A percentile compares a stretch with the other conserved stretches of the same genome.
These are phyloP conservation scores for Hawksworthiomyces lignivorus DNA, from an alignment of 2,329 filamentous ascomycete species.

Conservation along the genomic window DNA sequence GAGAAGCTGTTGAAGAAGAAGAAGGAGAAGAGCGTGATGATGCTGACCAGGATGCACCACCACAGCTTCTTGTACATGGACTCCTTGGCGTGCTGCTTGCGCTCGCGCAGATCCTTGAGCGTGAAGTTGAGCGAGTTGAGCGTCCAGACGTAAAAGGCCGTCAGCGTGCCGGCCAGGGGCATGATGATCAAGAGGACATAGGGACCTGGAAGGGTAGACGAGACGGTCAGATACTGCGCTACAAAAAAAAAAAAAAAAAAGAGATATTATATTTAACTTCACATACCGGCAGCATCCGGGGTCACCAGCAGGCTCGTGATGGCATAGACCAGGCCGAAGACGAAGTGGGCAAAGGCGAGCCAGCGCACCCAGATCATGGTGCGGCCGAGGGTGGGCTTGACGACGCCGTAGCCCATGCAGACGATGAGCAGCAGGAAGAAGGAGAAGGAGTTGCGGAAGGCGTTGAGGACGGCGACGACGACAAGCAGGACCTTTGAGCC, in stretches of 20 bases:
- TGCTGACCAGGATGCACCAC: constrained; percentile 92
- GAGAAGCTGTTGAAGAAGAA: constrained; percentile 98
- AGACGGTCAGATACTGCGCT: too few species aligned
- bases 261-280: too few species aligned
- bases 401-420: constrained; percentile 98
- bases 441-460: constrained; percentile 91
- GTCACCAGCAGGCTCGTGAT: constrained; percentile 83
- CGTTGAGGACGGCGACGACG: constrained; percentile 86
- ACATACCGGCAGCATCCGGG: constrained; percentile 71
- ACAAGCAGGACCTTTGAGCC: constrained; percentile 82
- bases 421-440: constrained; percentile 98
- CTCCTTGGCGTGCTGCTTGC: constrained; percentile 89
- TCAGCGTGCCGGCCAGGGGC: constrained; percentile 83
- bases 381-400: constrained; percentile 83
- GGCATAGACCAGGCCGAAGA: constrained; percentile 90
- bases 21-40: constrained; percentile 93
- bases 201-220: constrained; percentile 38
- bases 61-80: constrained; percentile 97
- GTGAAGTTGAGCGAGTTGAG: constrained; percentile 90
- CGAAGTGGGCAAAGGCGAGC: constrained; percentile 85
- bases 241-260: constrained; percentile 5
- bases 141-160: constrained; percentile 98
- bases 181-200: constrained; percentile 89
- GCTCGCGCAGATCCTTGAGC: constrained; percentile 90
- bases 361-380: constrained; percentile 92